Evolutionary conservation across 352 stramenopile species (phyloP), one percentile per base, ranked within the genome.

Genomic region (Globisporangium abappressorium): DNA sequence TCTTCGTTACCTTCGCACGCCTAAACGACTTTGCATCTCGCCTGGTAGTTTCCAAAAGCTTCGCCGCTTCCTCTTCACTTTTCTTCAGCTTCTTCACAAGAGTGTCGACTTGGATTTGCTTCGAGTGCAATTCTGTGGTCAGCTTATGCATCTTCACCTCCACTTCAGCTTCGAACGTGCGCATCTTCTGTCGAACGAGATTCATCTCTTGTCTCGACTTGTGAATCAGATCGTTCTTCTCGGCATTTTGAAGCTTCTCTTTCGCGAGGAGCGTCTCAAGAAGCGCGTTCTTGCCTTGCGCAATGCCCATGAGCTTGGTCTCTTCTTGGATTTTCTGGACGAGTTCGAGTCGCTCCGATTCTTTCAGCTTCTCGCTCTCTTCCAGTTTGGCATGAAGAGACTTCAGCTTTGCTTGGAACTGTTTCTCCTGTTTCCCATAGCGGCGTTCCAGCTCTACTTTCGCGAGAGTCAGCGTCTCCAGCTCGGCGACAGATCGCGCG

Each of bases 161-260:
- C 18, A 86, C 87, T 4, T 91, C 84, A 18, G 59, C 78, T 47
- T 92, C 82, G 11, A 88, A 56, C 20, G 69, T 75, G 7, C 65
- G 75, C 70, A 90, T 89, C 57, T 87, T 81, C 28, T 90, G 80
- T 7, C 77, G 77, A 24, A 90, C 71, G 1, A 80, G 62, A 0
- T 70, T 47, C 47, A 90, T 87, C 53, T 94, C 82, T 51, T 90
- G 88, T 14, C 84, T 79, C 12, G 75, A 78, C 36, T 82, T 81
- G 3, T 74, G 78, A 3, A 89, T 65, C 62, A 83, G 36, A 60
- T 88, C 76, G 22, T 71, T 77, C 64, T 87, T 90, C 62, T 90
- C 78, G 34, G 86, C 74, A 28, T 78, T 84, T 20, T 87, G 77
- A 12, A 70, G 53, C 69, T 89, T 91, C 62, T 89, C 84, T 41